Evolutionary conservation across 805 yeast species (phyloP), one percentile per base, ranked within the genome.

Genomic region (Spathaspora arborariae): DNA sequence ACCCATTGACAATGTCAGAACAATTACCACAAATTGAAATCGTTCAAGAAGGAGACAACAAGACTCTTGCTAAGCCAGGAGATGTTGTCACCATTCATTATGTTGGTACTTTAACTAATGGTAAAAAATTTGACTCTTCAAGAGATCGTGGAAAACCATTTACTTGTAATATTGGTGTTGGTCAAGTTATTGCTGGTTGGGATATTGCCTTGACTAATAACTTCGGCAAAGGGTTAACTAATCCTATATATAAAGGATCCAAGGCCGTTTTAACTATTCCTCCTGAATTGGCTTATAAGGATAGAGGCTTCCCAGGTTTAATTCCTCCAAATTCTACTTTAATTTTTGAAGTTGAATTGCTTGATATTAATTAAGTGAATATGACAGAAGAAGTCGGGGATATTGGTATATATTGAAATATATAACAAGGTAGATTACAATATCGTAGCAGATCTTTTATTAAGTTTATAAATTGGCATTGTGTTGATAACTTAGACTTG

Each of bases 251-350:
- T 45, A 79, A 90, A 44, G 98, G 98, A 60, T 89, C 94, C 73
- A 87, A 85, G 77, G 96, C 97, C 44, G 79, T 85, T 65, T 77
- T 92, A 64, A 89, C 95, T 59, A 89, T 92, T 60, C 95, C 97
- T 60, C 96, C 96, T 55, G 81, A 82, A 60, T 85, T 88, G 74
- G 98, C 95, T 57, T 92, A 92, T 72, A 97, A 97, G 53, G 79
- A 80, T 55, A 84, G 96, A 72, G 98, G 98, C 42, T 89, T 86
- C 83, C 97, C 97, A 57, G 96, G 96, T 57, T 75, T 89, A 64
- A 92, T 92, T 64, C 98, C 98, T 55, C 97, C 97, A 58, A 89
- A 88, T 69, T 95, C 97, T 54, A 91, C 97, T 57, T 80, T 92
- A 72, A 74, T 88, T 59, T 87, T 87, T 57, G 94, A 87, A 57